These are phyloP conservation scores for Nigrospora sphaerica DNA, from an alignment of 2,329 filamentous ascomycete genomes.

Conservation along the genomic window DNA sequence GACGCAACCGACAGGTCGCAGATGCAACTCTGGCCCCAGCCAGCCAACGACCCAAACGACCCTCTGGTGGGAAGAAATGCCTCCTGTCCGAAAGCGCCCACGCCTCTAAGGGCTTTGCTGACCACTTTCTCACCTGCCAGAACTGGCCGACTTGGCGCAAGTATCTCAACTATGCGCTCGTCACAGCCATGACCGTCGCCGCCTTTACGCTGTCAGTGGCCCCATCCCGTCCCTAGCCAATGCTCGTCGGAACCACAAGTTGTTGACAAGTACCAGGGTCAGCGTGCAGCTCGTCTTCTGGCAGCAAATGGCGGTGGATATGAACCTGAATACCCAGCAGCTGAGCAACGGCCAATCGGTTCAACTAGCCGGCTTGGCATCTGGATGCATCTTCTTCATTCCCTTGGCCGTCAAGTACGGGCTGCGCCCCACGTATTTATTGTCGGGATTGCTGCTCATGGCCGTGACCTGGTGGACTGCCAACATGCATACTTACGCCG, in stretches of 20 bases:
- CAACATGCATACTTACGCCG: conserved; percentile 10
- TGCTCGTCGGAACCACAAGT: not conserved
- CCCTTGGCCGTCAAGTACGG: conserved; percentile 27
- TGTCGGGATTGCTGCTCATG: conserved; percentile 12
- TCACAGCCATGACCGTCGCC: conserved; percentile 17
- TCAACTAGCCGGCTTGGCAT: conserved; percentile 22
- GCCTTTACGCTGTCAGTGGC: conserved; percentile 14
- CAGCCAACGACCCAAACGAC: conserved; percentile 19
- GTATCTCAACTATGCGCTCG: conserved; percentile 18
- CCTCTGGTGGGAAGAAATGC: conserved; percentile 15
- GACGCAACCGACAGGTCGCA: not conserved
- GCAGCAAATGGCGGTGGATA: conserved; percentile 24
- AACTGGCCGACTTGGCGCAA: conserved; percentile 24
- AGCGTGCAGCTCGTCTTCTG: conserved; percentile 21
- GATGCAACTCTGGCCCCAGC: conserved; percentile 2
- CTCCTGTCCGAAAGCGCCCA: fast-evolving
- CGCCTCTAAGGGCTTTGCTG: not conserved
- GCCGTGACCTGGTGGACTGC: conserved; percentile 15
- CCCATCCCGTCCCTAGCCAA: not conserved
- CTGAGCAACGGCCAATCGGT: conserved; percentile 19
- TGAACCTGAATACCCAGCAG: conserved; percentile 15
- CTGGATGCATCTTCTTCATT: conserved; percentile 25
- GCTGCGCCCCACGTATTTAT: conserved; percentile 21
- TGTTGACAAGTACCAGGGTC: conserved; percentile 5
- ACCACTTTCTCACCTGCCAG: conserved; percentile 6